Evolutionary conservation across 192 early-diverging fungal genomes (phyloP), one percentile per base, ranked within the genome.

Genomic region (Coemansia sp.): DNA sequence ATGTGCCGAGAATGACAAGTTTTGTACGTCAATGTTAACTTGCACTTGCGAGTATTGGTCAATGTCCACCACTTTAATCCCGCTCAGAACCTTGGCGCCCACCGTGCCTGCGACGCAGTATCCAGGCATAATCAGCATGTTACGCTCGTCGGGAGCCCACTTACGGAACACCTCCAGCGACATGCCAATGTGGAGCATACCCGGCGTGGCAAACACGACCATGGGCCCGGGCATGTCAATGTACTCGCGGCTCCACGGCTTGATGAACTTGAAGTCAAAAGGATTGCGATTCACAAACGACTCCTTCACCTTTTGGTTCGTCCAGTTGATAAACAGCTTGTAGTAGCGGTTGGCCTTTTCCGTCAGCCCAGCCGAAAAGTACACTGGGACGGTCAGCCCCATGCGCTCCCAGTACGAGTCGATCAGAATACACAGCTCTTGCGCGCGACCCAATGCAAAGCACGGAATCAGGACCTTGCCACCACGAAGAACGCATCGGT

Each of bases 41-140:
- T 89, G 67, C 7, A 93, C 81, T 29, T 76, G 76, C 10, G 87
- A 91, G 53, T 84, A 88, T 19, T 80, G 67, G 75, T 97, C 97
- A 8, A 94, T 83, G 8, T 91, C 84, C 37, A 99, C 92, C 12
- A 82, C 62, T 58, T 94, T 95, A 63, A 93, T 88, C 3, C 94
- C 94, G 21, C 88, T 86, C 34, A 99, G 79, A 0, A 99, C 95
- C 40, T 93, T 91, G 32, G 92, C 90, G 6, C 97, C 97, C 10
- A 99, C 91, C 0, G 97, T 99, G 19, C 97, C 97, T 0, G 97
- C 86, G 0, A 94, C 92, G 75, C 97, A 99, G 74, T 93, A 99
- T 10, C 97, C 97, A 7, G 97, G 97, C 87, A 99, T 87, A 59
- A 99, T 96, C 29, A 97, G 84, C 92, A 95, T 97, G 60, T 99